Evolutionary conservation across 2,329 filamentous ascomycete species (phyloP), one percentile per base, ranked within the genome.

Genomic region (Cladosporium sp.): DNA sequence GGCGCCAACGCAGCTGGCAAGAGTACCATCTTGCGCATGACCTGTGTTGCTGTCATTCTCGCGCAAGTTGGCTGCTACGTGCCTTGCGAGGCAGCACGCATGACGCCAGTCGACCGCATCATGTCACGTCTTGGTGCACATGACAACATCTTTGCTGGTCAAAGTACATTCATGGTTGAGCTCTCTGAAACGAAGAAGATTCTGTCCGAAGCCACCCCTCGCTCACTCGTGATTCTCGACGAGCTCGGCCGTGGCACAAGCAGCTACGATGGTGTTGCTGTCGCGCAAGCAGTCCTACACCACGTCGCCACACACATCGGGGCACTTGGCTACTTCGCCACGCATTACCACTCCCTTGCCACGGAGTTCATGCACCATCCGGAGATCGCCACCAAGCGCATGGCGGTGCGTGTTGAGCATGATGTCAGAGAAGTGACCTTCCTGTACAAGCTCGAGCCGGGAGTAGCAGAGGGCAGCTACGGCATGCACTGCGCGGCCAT

Each of bases 401-500:
- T 99, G 94, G 89, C 90, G 63, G 97, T 99, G 60, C 85, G 92
- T 59, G 94, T 99, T 1, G 93, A 99, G 64, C 89, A 94, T 4
- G 84, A 82, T 49, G 83, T 90, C 59, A 84, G 90, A 22, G 86
- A 87, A n/a, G 87, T 99, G n/a, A 97, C 93, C 0, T 99, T 99
- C 76, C 73, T 99, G 58, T 99, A 99, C 78, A 92, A 90, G 69
- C 83, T 99, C 0, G 94, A 97, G 74, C 84, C 90, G 14, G 94
- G 94, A 1, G 91, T 97, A 9, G 94, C 94, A 0, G 92, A 97
- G 74, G 94, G 94, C 15, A 96, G 90, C 69, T 99, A 97, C 70
- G 94, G 94, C 67, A 99, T 99, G 94, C 94, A 99, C 74, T 99
- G 94, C 71, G 94, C 94, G 1, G 88, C 91, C 61, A 99, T 99